Base-by-base conservation (phyloP, 2,329 filamentous ascomycete species). In the Dactylellina leptospora region DNA sequence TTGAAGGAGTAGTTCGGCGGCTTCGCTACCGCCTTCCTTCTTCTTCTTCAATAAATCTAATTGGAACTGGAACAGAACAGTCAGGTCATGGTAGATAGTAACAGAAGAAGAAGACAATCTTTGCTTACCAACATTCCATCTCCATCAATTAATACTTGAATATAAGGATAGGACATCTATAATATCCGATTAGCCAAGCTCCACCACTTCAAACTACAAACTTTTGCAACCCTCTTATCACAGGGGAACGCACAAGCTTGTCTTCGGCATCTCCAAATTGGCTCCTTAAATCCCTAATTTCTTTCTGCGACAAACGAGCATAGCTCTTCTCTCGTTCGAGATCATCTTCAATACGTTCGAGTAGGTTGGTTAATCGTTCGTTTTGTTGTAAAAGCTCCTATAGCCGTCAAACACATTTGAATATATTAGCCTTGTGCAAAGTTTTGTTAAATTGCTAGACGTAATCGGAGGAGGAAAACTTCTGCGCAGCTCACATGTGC, bases 91-190 rank as follows among this genome's bases (percentile, higher is more conserved):
- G 6, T 33, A 33, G 13, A 33, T 6, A 33, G 30, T 6, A 33
- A 13, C n/a, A 9, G 18, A 18, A 45, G 16, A 6, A 45, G 6
- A 1, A 62, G 44, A 54, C 36, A 22, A 20, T 8, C 54, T 76
- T 77, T 59, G 75, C 82, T 78, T 77, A 88, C 86, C 78, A 88
- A 80, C 68, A 88, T 81, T 45, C 85, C 85, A 77, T 89, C 84
- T 36, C 86, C 87, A 77, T 89, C 87, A 75, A 89, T 84, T 74
- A 88, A 77, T 38, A 87, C 82, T 74, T 85, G 78, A 76, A 88
- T 81, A 77, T 89, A 89, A 40, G 84, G 82, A 78, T 87, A 54
- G 38, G 68, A 64, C 45, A 60, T 72, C 68, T 72, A 59, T 2
- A 36, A 22, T 10, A 5, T 28, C 10, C 27, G 47, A 28, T 64